phyloP scores from a whole-genome alignment of 2,329 filamentous ascomycete species.

The Ophioceras dolichostomum region DNA sequence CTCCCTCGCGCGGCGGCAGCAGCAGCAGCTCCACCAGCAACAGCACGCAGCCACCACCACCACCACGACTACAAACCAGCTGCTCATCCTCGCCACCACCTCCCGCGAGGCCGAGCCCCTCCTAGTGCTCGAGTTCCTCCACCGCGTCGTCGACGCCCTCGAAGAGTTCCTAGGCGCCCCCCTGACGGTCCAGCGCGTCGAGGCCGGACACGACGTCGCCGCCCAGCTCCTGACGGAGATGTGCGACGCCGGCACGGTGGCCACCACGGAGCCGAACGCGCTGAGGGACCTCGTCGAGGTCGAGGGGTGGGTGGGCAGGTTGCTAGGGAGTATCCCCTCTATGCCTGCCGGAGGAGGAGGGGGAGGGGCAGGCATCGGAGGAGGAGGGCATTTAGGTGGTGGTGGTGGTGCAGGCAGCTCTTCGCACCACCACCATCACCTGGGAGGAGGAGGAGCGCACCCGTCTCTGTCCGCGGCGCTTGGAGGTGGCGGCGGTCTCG shows the following conservation, averaged over 20 bases:
- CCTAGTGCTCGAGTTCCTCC: slow-evolving; percentile 84
- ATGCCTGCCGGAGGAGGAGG: slow-evolving; percentile 40
- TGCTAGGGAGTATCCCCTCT: slow-evolving; percentile 77
- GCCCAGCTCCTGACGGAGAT: slow-evolving; percentile 90
- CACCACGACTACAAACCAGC: no score
- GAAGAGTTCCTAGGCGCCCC: slow-evolving; percentile 92
- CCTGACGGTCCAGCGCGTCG: slow-evolving; percentile 73
- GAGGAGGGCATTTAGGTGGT: slow-evolving; percentile 14
- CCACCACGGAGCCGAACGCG: slow-evolving; percentile 86
- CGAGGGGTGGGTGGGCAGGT: slow-evolving; percentile 77
- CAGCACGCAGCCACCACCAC: no score
- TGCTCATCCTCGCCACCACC: slow-evolving; percentile 77
- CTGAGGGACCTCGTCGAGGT: slow-evolving; percentile 85
- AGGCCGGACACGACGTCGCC: slow-evolving; percentile 83
- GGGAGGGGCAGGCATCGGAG: slow-evolving; percentile 6
- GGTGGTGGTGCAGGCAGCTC: neutral
- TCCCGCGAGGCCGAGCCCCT: slow-evolving; percentile 81
- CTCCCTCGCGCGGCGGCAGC: slow-evolving; percentile 41
- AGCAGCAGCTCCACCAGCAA: neutral
- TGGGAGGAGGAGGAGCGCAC: slow-evolving; percentile 17
- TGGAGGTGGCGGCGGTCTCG: neutral
- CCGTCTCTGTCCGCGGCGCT: slow-evolving; percentile 23
- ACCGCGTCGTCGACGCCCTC: slow-evolving; percentile 81
- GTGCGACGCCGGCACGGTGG: slow-evolving; percentile 86
- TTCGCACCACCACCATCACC: neutral